Conservation (phyloP, 192 early-diverging fungal genomes). For the Spizellomyces punctatus region DNA sequence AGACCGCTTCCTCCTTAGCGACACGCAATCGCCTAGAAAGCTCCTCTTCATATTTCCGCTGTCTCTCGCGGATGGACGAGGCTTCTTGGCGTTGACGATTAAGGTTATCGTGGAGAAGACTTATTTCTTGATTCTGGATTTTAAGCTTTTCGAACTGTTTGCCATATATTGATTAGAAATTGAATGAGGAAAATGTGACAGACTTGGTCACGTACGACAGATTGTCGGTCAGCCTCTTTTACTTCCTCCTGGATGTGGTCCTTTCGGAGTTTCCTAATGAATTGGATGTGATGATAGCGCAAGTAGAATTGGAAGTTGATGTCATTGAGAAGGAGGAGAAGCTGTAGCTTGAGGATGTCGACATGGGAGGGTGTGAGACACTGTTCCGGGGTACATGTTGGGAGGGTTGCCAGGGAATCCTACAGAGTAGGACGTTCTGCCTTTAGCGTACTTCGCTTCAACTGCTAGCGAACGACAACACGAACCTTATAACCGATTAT, state of each 20-base stretch:
- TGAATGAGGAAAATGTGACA: neutral
- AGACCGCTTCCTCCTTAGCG: constrained; percentile 20
- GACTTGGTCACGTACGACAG: constrained; percentile 4
- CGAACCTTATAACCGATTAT: constrained; percentile 16
- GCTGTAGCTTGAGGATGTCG: constrained; percentile 30
- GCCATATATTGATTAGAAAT: neutral
- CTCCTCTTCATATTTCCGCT: constrained; percentile 27
- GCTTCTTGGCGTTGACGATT: constrained; percentile 26
- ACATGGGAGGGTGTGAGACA: neutral
- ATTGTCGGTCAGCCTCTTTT: constrained; percentile 26
- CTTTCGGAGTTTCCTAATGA: constrained; percentile 40
- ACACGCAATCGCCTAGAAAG: constrained; percentile 13
- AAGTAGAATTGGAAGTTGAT: constrained; percentile 41
- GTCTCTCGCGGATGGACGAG: constrained; percentile 23
- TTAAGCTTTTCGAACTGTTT: constrained; percentile 28
- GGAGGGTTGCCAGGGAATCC: neutral
- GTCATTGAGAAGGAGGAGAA: constrained; percentile 37
- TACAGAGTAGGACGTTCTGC: neutral
- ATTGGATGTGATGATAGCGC: constrained; percentile 35
- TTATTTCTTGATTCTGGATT: constrained; percentile 16
- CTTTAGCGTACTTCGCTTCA: neutral
- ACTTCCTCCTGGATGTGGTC: constrained; percentile 24
- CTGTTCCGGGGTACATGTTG: neutral
- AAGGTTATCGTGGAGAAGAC: constrained; percentile 18
- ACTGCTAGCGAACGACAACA: neutral